phyloP scores from a whole-genome alignment of 371 early-diverging fungal species.

The Encephalitozoon cuniculi region DNA sequence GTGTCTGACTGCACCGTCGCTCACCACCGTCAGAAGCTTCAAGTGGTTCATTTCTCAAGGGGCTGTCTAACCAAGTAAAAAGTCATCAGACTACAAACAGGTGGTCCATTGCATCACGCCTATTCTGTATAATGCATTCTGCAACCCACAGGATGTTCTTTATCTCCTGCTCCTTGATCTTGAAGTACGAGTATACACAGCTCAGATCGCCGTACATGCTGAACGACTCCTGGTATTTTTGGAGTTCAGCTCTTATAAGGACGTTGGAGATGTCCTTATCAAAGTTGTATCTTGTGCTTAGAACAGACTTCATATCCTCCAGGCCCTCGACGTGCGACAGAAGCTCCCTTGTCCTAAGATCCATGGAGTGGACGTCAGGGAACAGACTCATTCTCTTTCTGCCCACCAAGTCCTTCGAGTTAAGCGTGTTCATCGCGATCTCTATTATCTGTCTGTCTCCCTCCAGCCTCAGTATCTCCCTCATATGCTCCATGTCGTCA shows the following conservation, averaged over 20 bases:
- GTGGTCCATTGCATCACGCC: constrained; percentile 67
- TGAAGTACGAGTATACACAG: constrained; percentile 73
- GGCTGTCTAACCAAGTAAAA: neutral
- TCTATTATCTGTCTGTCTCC: constrained; percentile 57
- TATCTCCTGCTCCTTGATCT: constrained; percentile 95
- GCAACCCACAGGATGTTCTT: constrained; percentile 96
- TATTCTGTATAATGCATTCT: constrained; percentile 92
- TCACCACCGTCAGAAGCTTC: constrained; percentile 27
- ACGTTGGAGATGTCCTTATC: constrained; percentile 13
- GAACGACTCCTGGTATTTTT: constrained; percentile 53
- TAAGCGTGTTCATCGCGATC: constrained; percentile 47
- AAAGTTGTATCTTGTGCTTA: constrained; percentile 20
- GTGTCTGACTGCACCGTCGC: neutral
- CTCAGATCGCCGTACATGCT: constrained; percentile 49
- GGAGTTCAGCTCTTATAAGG: constrained; percentile 29
- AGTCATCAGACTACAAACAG: constrained; percentile 7
- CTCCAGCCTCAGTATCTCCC: constrained; percentile 50
- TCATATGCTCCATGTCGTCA: constrained; percentile 33
- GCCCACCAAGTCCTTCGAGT: constrained; percentile 14
- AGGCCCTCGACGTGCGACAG: constrained; percentile 30
- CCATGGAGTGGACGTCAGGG: constrained; percentile 34
- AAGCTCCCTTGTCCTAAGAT: neutral
- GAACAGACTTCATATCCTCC: constrained; percentile 48
- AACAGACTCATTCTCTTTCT: constrained; percentile 44
- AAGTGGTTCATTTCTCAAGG: constrained; percentile 3